Conservation (phyloP, 2,329 filamentous ascomycete genomes). For the Botrytis deweyae region DNA sequence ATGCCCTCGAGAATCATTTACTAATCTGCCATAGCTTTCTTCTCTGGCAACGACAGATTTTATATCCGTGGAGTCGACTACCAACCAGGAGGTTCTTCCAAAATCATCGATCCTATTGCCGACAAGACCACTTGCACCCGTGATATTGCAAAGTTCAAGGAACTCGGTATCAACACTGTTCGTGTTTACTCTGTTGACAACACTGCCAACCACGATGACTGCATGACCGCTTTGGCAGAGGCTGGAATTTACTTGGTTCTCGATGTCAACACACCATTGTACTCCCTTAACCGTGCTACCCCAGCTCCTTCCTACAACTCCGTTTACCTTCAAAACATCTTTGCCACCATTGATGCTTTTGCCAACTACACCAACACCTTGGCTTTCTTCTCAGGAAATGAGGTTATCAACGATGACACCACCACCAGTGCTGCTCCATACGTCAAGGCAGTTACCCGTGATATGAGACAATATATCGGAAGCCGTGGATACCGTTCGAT, state of each 20-base stretch:
- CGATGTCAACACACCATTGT: constrained; percentile 70
- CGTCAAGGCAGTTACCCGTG: constrained; percentile 59
- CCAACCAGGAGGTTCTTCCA: constrained; percentile 58
- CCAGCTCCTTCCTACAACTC: constrained; percentile 65
- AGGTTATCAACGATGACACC: constrained; percentile 55
- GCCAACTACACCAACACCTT: constrained; percentile 66
- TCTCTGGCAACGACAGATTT: constrained; percentile 42
- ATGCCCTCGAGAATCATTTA: neutral
- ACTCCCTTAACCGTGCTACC: constrained; percentile 64
- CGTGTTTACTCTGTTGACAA: constrained; percentile 75
- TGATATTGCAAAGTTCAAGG: constrained; percentile 65
- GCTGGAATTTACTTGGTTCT: constrained; percentile 73
- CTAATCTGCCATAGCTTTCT: constrained; percentile 36
- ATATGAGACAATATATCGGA: constrained; percentile 55
- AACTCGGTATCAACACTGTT: constrained; percentile 69
- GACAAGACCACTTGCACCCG: constrained; percentile 59
- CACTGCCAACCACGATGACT: constrained; percentile 64
- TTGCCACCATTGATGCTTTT: constrained; percentile 69
- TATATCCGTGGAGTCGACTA: constrained; percentile 65
- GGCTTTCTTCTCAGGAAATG: constrained; percentile 61
- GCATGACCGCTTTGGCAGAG: constrained; percentile 64
- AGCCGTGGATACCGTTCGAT: constrained; percentile 49
- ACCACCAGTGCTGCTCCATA: constrained; percentile 54
- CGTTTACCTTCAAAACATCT: constrained; percentile 68
- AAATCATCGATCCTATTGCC: constrained; percentile 63